These are phyloP conservation scores for Globisporangium sylvaticum DNA, from an alignment of 352 stramenopile species.

Conservation along the genomic window DNA sequence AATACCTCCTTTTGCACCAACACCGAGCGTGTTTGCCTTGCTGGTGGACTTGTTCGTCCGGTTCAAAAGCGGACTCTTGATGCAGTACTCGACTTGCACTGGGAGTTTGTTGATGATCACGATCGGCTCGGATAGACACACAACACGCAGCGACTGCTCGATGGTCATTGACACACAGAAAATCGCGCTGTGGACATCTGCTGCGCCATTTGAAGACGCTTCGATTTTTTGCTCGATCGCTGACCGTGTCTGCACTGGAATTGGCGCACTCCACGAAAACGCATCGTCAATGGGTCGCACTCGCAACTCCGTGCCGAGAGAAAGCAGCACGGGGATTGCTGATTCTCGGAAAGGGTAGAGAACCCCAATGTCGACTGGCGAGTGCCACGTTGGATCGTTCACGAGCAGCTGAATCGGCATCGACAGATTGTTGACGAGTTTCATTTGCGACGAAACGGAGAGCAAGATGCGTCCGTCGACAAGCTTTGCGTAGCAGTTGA, in stretches of 20 bases:
- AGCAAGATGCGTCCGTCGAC: slow-evolving; percentile 78
- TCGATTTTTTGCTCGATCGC: slow-evolving; percentile 60
- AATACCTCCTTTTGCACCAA: slow-evolving; percentile 61
- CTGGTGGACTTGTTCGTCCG: slow-evolving; percentile 25
- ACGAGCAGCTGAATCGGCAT: slow-evolving; percentile 74
- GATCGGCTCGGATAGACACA: slow-evolving; percentile 65
- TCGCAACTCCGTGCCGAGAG: slow-evolving; percentile 63
- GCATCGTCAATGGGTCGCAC: slow-evolving; percentile 46
- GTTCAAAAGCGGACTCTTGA: slow-evolving; percentile 36
- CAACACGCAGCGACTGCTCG: slow-evolving; percentile 63
- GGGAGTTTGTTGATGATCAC: slow-evolving; percentile 81
- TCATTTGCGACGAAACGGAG: slow-evolving; percentile 76
- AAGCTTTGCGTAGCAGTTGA: slow-evolving; percentile 65
- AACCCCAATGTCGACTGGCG: slow-evolving; percentile 67
- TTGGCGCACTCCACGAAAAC: slow-evolving; percentile 71
- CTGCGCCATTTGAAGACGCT: slow-evolving; percentile 26
- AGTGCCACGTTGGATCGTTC: slow-evolving; percentile 73
- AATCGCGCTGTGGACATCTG: slow-evolving; percentile 34
- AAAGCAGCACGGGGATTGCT: slow-evolving; percentile 64
- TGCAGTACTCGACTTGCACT: slow-evolving; percentile 51
- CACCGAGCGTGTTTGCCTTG: slow-evolving; percentile 36
- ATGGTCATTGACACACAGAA: slow-evolving; percentile 65
- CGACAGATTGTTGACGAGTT: slow-evolving; percentile 62
- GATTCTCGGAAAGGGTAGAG: slow-evolving; percentile 56
- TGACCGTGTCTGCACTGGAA: slow-evolving; percentile 68